phyloP scores from a whole-genome alignment of 257 asterid species.

The Solanum ossicruentum region DNA sequence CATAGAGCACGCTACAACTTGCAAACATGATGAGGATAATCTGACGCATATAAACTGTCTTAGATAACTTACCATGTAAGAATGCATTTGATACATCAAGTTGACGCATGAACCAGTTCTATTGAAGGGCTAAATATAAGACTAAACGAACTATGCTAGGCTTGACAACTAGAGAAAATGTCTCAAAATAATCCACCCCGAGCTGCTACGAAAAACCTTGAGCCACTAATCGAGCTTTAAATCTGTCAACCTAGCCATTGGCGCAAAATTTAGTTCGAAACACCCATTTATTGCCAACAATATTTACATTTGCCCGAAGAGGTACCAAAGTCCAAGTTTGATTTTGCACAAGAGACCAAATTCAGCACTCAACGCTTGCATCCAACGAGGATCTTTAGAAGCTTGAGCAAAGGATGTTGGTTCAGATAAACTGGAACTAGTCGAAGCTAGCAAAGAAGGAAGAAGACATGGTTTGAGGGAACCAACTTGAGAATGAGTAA shows the following conservation, averaged over 20 bases:
- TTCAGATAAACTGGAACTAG: neutral
- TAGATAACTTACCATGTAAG: neutral
- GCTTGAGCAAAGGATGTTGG: no score
- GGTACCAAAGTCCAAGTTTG: no score
- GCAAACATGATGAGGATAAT: neutral
- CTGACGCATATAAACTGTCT: neutral
- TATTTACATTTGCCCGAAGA: neutral
- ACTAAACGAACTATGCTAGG: neutral
- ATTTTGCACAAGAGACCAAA: neutral
- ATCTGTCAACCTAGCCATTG: neutral
- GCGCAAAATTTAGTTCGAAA: no score
- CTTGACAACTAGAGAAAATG: neutral
- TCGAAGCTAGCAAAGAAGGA: neutral
- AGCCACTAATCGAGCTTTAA: neutral
- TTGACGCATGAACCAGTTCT: neutral
- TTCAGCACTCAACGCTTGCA: neutral
- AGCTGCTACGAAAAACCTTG: neutral
- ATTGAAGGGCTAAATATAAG: neutral
- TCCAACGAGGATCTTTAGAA: no score
- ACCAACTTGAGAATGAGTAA: neutral
- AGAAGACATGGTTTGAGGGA: neutral
- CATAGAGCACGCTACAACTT: no score
- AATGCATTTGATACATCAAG: neutral
- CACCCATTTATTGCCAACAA: neutral
- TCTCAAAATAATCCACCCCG: neutral